These are phyloP conservation scores for Colletotrichum sp. DNA, from an alignment of 2,329 filamentous ascomycete genomes.

Conservation along the genomic window DNA sequence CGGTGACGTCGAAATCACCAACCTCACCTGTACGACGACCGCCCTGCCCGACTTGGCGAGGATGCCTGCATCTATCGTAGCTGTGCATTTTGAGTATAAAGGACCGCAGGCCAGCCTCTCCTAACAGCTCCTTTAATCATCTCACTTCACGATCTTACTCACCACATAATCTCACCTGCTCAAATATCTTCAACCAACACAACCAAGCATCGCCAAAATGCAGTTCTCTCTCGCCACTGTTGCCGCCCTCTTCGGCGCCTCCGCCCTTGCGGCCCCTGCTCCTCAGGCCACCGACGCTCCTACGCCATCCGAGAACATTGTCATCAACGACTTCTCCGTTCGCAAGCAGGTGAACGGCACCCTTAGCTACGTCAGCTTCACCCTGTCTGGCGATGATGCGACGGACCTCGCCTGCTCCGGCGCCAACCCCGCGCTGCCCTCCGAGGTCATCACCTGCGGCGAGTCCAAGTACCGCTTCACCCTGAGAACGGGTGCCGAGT, in stretches of 20 bases:
- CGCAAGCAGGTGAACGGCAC: conserved; percentile 23
- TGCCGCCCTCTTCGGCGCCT: conserved; percentile 23
- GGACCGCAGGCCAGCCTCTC: not conserved
- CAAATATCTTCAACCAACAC: not conserved
- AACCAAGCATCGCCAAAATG: conserved; percentile 22
- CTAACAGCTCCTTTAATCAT: not conserved
- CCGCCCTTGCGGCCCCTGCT: conserved; percentile 22
- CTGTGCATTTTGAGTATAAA: not conserved
- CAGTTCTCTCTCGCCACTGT: conserved; percentile 24
- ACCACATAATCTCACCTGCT: not conserved
- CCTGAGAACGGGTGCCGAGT: conserved; percentile 18
- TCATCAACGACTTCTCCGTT: conserved; percentile 26
- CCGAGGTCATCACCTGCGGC: conserved; percentile 27
- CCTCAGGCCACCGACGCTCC: not conserved
- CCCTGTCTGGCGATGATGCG: conserved; percentile 24
- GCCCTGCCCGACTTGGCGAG: not conserved
- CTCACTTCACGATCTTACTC: not conserved
- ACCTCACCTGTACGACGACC: not conserved
- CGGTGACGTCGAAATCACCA: conserved; percentile 17
- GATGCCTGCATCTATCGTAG: not conserved
- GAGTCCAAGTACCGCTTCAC: conserved; percentile 32
- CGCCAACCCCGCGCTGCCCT: conserved; percentile 23
- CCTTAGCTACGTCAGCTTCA: conserved; percentile 24
- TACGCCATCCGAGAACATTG: conserved; percentile 25
- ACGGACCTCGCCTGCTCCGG: conserved; percentile 18